Percentiles rank a stretch among this genome's conserved stretches.
Evolutionary conservation across 202 grass and related monocot genomes (phyloP).

Genomic region (Brachypodium distachyon): DNA sequence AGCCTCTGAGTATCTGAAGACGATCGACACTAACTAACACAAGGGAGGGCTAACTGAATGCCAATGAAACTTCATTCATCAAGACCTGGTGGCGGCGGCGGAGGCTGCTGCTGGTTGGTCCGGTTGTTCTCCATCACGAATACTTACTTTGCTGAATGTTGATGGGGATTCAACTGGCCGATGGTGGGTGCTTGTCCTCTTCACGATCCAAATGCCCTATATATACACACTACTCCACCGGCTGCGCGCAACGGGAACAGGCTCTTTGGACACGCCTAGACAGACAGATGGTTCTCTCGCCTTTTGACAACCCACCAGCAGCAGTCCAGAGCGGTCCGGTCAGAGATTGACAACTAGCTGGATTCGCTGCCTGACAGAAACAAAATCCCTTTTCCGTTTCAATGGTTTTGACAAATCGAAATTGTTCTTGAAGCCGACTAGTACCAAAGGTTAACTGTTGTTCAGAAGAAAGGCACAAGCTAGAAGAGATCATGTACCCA

Average conservation of each 20-base stretch:
- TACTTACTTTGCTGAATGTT: too few species aligned
- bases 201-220: not conserved
- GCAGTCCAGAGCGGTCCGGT: too few species aligned
- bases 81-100: conserved; percentile 29
- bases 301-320: not conserved
- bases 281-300: not conserved
- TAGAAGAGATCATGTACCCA: not conserved
- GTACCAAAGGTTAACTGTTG: too few species aligned
- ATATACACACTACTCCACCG: not conserved
- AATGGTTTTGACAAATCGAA: not conserved
- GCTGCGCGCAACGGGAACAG: not conserved
- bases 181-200: not conserved
- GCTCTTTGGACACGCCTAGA: not conserved
- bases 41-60: not conserved
- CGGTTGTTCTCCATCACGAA: conserved; percentile 31
- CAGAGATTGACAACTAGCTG: not conserved
- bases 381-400: too few species aligned
- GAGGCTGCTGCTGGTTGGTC: conserved; percentile 20
- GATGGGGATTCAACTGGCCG: not conserved
- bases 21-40: too few species aligned
- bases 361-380: not conserved
- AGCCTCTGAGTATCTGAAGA: not conserved
- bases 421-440: too few species aligned
- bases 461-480: not conserved
- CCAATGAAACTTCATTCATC: not conserved